Evolutionary conservation across 2,329 filamentous ascomycete species (phyloP).

Genomic region (Neocucurbitaria cava): DNA sequence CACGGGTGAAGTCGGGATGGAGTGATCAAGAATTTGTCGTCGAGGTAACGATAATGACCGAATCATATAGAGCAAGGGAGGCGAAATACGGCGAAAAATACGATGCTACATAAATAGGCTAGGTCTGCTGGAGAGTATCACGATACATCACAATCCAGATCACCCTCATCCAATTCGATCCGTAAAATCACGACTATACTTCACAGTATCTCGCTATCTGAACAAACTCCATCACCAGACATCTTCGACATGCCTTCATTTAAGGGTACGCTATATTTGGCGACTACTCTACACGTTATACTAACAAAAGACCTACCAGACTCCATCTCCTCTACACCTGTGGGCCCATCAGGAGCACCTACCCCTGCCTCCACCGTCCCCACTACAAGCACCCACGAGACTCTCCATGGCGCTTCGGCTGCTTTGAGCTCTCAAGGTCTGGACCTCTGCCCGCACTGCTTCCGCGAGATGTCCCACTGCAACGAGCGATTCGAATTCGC

Average conservation of each 20-base stretch:
- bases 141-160: background rate
- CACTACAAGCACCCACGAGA: slow-evolving; percentile 26
- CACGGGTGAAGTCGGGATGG: slow-evolving; percentile 28
- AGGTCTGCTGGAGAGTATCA: background rate
- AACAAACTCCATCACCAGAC: background rate
- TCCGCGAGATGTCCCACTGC: slow-evolving; percentile 35
- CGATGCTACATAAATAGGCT: background rate
- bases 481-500: slow-evolving; percentile 34
- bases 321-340: slow-evolving; percentile 33
- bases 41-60: slow-evolving; percentile 13
- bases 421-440: slow-evolving; percentile 30
- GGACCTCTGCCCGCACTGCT: slow-evolving; percentile 37
- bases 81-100: slow-evolving; percentile 8
- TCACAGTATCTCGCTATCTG: background rate
- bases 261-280: slow-evolving; percentile 16
- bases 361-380: slow-evolving; percentile 23
- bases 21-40: slow-evolving; percentile 20
- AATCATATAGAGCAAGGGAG: slow-evolving; percentile 8
- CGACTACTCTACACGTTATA: background rate
- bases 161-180: background rate
- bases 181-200: background rate
- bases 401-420: slow-evolving; percentile 29
- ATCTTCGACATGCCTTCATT: slow-evolving; percentile 26
- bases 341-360: slow-evolving; percentile 26
- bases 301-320: slow-evolving; percentile 16